Percentiles rank a stretch among this genome's conserved stretches.
phyloP scores from a whole-genome alignment of 345 rosid genomes.

The Kandelia obovata region DNA sequence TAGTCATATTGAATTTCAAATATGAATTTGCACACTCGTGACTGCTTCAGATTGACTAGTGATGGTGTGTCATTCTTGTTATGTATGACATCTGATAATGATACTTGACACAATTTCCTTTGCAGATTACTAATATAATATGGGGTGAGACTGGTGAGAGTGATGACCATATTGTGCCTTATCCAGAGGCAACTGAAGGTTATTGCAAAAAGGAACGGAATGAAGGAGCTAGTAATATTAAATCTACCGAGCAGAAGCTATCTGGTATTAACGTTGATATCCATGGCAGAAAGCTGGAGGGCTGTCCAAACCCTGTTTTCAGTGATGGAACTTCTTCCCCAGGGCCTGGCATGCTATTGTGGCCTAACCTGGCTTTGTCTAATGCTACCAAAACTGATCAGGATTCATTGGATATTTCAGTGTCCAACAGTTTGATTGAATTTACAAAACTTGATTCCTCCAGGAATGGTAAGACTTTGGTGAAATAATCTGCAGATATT shows the following conservation, averaged over 20 bases:
- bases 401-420: slow-evolving; percentile 44
- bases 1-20: no score
- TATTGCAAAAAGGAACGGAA: slow-evolving; percentile 42
- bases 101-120: slow-evolving; percentile 19
- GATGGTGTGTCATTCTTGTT: slow-evolving; percentile 13
- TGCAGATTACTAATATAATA: slow-evolving; percentile 80
- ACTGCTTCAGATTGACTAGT: neutral
- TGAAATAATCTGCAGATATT: slow-evolving; percentile 15
- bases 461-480: slow-evolving; percentile 46
- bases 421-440: slow-evolving; percentile 43
- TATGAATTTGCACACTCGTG: no score
- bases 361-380: slow-evolving; percentile 52
- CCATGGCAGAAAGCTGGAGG: slow-evolving; percentile 41
- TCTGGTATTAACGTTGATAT: slow-evolving; percentile 34
- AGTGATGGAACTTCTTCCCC: slow-evolving; percentile 42
- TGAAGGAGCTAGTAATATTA: slow-evolving; percentile 39
- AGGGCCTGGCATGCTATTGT: slow-evolving; percentile 45
- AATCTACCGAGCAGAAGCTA: slow-evolving; percentile 41
- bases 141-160: slow-evolving; percentile 72
- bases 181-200: slow-evolving; percentile 44
- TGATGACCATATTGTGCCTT: slow-evolving; percentile 81
- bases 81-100: slow-evolving; percentile 9
- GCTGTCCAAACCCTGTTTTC: slow-evolving; percentile 35
- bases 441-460: slow-evolving; percentile 38
- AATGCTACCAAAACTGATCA: slow-evolving; percentile 42